phyloP scores from a whole-genome alignment of 495 filamentous ascomycete genomes.

The Neurospora tetrasperma region DNA sequence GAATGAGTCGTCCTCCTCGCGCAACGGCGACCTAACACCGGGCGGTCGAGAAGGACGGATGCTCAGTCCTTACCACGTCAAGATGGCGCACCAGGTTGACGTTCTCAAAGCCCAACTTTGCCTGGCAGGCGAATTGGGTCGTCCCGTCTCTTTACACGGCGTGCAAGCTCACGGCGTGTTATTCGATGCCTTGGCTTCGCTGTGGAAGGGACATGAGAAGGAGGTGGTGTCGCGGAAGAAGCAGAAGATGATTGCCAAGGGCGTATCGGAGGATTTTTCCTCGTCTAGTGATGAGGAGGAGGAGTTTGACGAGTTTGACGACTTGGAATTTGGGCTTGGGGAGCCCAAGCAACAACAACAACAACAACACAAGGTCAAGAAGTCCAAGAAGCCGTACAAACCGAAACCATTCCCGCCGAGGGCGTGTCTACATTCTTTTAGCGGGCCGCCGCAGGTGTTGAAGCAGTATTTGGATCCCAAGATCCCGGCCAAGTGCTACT shows the following conservation, averaged over 20 bases:
- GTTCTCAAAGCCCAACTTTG: slow-evolving; percentile 74
- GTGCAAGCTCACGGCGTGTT: slow-evolving; percentile 83
- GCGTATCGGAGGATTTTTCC: slow-evolving; percentile 35
- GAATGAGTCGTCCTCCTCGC: slow-evolving; percentile 6
- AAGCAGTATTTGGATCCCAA: slow-evolving; percentile 67
- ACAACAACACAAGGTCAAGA: no score
- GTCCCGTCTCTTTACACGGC: slow-evolving; percentile 80
- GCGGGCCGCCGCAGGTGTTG: slow-evolving; percentile 63
- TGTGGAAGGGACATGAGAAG: slow-evolving; percentile 80
- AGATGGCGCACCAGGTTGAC: slow-evolving; percentile 64
- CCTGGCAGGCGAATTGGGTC: slow-evolving; percentile 70
- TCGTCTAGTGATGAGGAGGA: slow-evolving; percentile 28
- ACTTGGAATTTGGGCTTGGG: slow-evolving; percentile 1
- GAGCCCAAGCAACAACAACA: neutral
- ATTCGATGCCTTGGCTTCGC: slow-evolving; percentile 59
- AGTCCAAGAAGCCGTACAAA: slow-evolving; percentile 7
- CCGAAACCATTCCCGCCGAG: slow-evolving; percentile 68
- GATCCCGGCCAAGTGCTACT: slow-evolving; percentile 70
- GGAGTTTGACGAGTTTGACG: slow-evolving; percentile 17
- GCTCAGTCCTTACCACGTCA: slow-evolving; percentile 65
- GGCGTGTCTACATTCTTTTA: slow-evolving; percentile 91
- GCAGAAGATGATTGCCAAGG: slow-evolving; percentile 31
- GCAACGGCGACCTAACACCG: slow-evolving; percentile 51
- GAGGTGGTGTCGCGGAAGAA: slow-evolving; percentile 55
- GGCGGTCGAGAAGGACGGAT: slow-evolving; percentile 71